Base-by-base conservation (phyloP, 2,329 filamentous ascomycete genomes). In the Huntiella abstrusa region DNA sequence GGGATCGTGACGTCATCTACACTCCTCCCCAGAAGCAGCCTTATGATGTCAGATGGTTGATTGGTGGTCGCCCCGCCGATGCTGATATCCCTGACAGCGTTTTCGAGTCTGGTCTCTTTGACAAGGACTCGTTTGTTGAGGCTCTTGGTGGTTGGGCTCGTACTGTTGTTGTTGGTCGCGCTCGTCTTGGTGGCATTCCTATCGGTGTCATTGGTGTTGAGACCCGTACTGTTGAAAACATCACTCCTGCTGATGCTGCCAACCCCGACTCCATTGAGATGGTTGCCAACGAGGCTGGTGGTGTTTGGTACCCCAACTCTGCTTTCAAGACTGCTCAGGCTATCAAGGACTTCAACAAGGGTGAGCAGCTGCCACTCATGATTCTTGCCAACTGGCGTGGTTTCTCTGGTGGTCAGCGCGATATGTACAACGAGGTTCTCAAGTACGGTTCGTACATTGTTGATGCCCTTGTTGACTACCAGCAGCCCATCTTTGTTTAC, bases 381-480 rank as follows among this genome's bases (percentile, higher is more conserved):
- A 98, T 98, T 60, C 77, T 98, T 53, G 91, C 91, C 66, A 98
- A 98, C 74, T 98, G 91, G 91, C 81, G 91, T 77, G 91, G 91
- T 70, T 98, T 98, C 84, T 98, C 91, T 55, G 91, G 91, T 70
- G 91, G 91, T 53, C 91, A 98, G 68, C 85, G 88, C 55, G 91
- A 98, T 66, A 98, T 98, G 91, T 98, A 92, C 77, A 95, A 96
- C 68, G 91, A 98, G 67, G 91, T 98, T 12, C 77, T 98, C 64
- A 98, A 98, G 72, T 98, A 98, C 59, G 91, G 91, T 60, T 95
- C 88, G 13, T 96, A 91, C 73, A 98, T 98, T 59, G 91, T 98
- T 55, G 91, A 98, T 58, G 88, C 88, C 47, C 80, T 98, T 41
- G 86, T 94, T 71, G 93, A 95, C 68, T 98, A 85, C 60, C 84